Evolutionary conservation across 805 yeast genomes (phyloP).

Genomic region (Kazachstania kunashirensis): DNA sequence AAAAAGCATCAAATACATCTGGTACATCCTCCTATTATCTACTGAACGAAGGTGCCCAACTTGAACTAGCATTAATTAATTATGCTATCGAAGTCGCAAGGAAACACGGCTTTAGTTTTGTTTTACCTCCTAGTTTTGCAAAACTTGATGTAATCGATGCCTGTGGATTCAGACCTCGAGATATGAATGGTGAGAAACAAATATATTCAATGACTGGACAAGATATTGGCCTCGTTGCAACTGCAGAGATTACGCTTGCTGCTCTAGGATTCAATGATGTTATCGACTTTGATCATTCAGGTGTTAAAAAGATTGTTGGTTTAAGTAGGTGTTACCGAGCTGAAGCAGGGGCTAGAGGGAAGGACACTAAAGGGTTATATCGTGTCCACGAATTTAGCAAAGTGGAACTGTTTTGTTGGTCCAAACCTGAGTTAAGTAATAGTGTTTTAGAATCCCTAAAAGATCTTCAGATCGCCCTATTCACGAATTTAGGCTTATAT

Average conservation of each 20-base stretch:
- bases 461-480: slow-evolving; percentile 53
- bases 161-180: slow-evolving; percentile 93
- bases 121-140: slow-evolving; percentile 80
- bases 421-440: slow-evolving; percentile 36
- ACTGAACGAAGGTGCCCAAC: slow-evolving; percentile 70
- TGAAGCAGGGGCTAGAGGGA: slow-evolving; percentile 95
- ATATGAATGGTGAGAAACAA: slow-evolving; percentile 76
- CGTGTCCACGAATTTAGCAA: slow-evolving; percentile 95
- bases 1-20: slow-evolving; percentile 60
- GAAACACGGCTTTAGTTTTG: slow-evolving; percentile 59
- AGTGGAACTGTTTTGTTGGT: slow-evolving; percentile 84
- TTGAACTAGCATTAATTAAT: slow-evolving; percentile 85
- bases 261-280: slow-evolving; percentile 54
- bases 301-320: slow-evolving; percentile 63
- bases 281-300: slow-evolving; percentile 30
- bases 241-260: slow-evolving; percentile 92
- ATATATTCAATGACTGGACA: slow-evolving; percentile 54
- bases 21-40: slow-evolving; percentile 84
- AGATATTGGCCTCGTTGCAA: slow-evolving; percentile 67
- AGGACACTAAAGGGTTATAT: slow-evolving; percentile 83
- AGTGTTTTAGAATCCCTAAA: slow-evolving; percentile 50
- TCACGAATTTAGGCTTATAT: slow-evolving; percentile 58
- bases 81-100: slow-evolving; percentile 61
- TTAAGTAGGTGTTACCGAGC: slow-evolving; percentile 83
- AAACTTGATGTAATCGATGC: slow-evolving; percentile 68